A percentile compares a stretch with the other conserved stretches of the same genome.
These are phyloP conservation scores for Verticillium alfalfae DNA, from an alignment of 2,329 filamentous ascomycete species.

Conservation along the genomic window DNA sequence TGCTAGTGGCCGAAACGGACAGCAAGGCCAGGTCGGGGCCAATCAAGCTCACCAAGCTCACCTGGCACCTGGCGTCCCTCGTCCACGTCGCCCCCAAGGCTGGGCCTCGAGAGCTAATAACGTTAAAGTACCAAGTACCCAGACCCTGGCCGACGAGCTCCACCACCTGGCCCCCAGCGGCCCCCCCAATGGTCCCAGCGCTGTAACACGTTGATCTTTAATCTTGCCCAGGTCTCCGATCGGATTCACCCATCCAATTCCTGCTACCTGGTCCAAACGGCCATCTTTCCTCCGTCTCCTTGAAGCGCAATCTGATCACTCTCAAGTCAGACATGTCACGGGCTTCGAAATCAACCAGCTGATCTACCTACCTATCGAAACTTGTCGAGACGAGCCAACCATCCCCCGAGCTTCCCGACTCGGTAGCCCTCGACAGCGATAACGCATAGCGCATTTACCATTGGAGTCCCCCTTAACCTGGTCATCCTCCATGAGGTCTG, in stretches of 20 bases:
- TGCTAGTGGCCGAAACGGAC: background rate
- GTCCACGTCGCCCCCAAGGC: background rate
- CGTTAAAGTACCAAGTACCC: background rate
- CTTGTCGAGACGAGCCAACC: background rate
- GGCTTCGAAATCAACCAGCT: background rate
- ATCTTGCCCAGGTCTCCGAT: background rate
- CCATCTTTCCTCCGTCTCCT: background rate
- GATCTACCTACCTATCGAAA: background rate
- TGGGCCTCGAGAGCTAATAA: too few species aligned
- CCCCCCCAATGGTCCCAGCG: background rate
- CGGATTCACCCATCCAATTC: background rate
- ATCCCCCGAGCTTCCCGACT: background rate
- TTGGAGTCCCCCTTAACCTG: background rate
- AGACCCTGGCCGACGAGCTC: background rate
- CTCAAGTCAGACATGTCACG: background rate
- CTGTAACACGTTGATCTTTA: conserved; percentile 4
- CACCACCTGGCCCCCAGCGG: background rate
- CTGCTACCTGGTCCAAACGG: background rate
- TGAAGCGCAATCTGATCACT: background rate
- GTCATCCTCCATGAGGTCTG: background rate
- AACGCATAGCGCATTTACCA: background rate
- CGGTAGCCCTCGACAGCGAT: background rate
- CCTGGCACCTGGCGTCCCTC: background rate
- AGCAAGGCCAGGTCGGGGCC: background rate
- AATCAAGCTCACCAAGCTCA: background rate